phyloP scores from a whole-genome alignment of 2,329 filamentous ascomycete species.

The Apiospora arundinis region DNA sequence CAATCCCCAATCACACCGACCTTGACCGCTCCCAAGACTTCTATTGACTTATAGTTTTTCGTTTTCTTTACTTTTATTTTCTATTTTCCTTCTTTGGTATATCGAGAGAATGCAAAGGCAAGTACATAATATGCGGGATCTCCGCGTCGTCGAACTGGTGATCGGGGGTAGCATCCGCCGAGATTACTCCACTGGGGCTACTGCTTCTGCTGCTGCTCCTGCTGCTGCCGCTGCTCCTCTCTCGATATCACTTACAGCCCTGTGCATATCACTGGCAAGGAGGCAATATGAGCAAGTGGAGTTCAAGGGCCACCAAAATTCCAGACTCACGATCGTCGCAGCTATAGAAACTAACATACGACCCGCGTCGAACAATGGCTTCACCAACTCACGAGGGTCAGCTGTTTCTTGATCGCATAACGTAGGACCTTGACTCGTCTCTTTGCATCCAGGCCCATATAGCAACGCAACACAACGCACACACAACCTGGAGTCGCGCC shows the following conservation, averaged over 20 bases:
- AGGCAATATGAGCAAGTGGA: not conserved
- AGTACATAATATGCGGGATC: not conserved
- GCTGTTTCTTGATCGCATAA: not conserved
- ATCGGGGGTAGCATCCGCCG: not conserved
- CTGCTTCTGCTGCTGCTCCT: not conserved
- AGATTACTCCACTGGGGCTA: conserved; percentile 1
- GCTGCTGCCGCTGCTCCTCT: not conserved
- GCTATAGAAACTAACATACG: not conserved
- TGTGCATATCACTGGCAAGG: not conserved
- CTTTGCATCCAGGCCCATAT: not conserved
- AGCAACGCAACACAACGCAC: not conserved
- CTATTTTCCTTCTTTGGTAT: not conserved
- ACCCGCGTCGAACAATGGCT: conserved; percentile 7
- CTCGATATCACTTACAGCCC: too few relatives aligned
- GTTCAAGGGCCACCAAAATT: not conserved
- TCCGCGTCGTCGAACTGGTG: not conserved
- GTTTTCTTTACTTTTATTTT: not conserved
- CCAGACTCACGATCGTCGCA: conserved; percentile 15
- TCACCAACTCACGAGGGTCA: conserved; percentile 13
- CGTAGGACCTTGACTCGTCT: not conserved
- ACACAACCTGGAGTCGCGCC: not conserved
- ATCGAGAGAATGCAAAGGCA: not conserved
- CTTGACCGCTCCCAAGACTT: not conserved
- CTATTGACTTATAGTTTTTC: not conserved
- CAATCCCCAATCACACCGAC: not conserved